Base-by-base conservation (phyloP, 2,329 filamentous ascomycete genomes). In the Aspergillus sp. region DNA sequence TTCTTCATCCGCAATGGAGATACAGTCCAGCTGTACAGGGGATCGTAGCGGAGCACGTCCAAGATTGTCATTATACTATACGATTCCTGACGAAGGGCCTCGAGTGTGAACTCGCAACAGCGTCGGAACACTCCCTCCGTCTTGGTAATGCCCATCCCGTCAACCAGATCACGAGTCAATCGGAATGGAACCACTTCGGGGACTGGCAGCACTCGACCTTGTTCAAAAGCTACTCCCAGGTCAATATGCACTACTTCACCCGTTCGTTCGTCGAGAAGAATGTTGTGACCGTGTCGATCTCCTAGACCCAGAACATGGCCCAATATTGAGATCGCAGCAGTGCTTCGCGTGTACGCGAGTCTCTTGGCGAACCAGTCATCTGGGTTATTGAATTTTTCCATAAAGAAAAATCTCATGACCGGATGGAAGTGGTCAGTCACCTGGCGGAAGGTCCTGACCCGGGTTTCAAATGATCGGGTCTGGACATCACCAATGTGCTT, bases 31-130 rank as follows among this genome's bases (percentile, higher is more conserved):
- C 88, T 95, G 75, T 98, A 96, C 62, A 99, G 80, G 1, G 95
- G 96, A 81, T 99, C 95, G 76, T 97, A 98, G n/a, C 96, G 90
- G 60, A 99, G 81, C 22, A 99, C 96, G 71, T 99, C 96, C 20
- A 99, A 86, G 55, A 99, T 92, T 0, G 95, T 98, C 93, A 97
- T 98, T 78, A 99, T 99, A 49, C 90, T 93, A 73, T 96, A 96
- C 12, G 91, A 91, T 74, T 99, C 95, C 69, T 96, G 90, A n/a
- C 95, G 88, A 39, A 99, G 81, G 1, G 96, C 93, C 63, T 97
- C 92, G 32, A 99, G 85, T 0, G 93, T 98, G 73, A 98, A 98
- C 73, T 99, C 96, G 75, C 95, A 99, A 77, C 94, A 98, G n/a
- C 96, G 87, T 7, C 95, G 87, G 80, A 98, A 99, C 0, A 98